Evolutionary conservation across 2,329 filamentous ascomycete species (phyloP).

Genomic region (Stachybotrys chartarum): DNA sequence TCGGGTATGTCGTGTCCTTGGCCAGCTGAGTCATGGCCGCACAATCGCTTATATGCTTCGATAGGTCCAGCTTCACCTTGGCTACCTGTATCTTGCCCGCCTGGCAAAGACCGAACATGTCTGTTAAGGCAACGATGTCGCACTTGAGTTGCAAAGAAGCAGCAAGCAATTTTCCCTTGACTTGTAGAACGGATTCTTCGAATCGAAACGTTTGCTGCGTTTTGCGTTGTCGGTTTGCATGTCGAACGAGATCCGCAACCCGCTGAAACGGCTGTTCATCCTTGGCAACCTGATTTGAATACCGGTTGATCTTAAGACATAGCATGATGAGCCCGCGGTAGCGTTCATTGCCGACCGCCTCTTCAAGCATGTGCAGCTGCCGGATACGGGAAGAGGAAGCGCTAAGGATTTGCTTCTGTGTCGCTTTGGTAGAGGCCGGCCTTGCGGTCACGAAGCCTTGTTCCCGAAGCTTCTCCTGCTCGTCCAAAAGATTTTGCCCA

Average conservation of each 20-base stretch:
- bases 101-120: slow-evolving; percentile 20
- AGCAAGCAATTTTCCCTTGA: slow-evolving; percentile 32
- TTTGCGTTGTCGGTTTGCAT: slow-evolving; percentile 22
- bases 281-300: slow-evolving; percentile 19
- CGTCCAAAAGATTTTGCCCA: slow-evolving; percentile 3
- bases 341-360: slow-evolving; percentile 1
- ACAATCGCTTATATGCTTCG: slow-evolving; percentile 29
- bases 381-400: neutral
- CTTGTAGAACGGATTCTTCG: slow-evolving; percentile 27
- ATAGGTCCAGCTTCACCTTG: slow-evolving; percentile 16
- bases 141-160: slow-evolving; percentile 37
- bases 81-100: neutral
- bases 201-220: slow-evolving; percentile 20
- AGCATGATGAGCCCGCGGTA: slow-evolving; percentile 4
- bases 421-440: neutral
- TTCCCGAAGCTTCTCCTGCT: slow-evolving; percentile 5
- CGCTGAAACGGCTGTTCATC: slow-evolving; percentile 44
- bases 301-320: slow-evolving; percentile 6
- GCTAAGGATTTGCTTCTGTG: neutral
- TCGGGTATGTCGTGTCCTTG: slow-evolving; percentile 20
- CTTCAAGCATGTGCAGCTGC: slow-evolving; percentile 2
- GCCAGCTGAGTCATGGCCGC: slow-evolving; percentile 31
- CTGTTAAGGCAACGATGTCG: slow-evolving; percentile 38
- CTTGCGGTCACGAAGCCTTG: neutral
- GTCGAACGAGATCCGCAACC: slow-evolving; percentile 36